Evolutionary conservation across 768 basidiomycete species (phyloP).

Genomic region (Trametes coccinea): DNA sequence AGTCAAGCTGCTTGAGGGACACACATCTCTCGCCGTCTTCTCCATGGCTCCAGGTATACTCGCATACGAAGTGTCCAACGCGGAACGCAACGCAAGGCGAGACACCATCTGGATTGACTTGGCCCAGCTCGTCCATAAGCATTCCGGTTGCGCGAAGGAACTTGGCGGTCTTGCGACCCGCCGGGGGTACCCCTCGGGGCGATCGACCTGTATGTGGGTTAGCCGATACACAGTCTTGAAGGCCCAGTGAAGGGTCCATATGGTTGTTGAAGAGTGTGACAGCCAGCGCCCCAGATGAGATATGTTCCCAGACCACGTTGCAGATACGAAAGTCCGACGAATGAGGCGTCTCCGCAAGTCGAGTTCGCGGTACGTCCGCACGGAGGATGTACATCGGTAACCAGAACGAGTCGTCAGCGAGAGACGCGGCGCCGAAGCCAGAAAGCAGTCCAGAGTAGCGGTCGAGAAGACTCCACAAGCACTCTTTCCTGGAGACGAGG

Average conservation of each 20-base stretch:
- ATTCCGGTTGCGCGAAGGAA: neutral
- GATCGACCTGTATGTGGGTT: neutral
- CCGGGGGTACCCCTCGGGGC: neutral
- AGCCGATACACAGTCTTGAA: neutral
- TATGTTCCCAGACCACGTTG: conserved; percentile 7
- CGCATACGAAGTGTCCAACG: neutral
- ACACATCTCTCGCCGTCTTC: neutral
- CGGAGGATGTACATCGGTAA: conserved; percentile 5
- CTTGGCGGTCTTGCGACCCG: neutral
- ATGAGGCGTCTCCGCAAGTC: neutral
- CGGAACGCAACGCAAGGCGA: neutral
- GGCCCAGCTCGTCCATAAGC: neutral
- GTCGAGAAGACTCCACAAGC: neutral
- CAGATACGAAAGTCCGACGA: neutral
- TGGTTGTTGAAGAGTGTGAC: conserved; percentile 6
- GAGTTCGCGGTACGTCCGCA: neutral
- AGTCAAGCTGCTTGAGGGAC: neutral
- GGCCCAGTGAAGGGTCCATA: neutral
- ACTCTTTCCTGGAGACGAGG: neutral
- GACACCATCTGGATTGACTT: neutral
- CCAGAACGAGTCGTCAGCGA: neutral
- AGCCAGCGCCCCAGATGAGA: neutral
- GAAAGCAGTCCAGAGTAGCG: neutral
- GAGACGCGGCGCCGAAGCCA: neutral
- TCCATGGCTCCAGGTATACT: neutral